Conservation (phyloP, 371 early-diverging fungal species). For the Mortierella sp. region DNA sequence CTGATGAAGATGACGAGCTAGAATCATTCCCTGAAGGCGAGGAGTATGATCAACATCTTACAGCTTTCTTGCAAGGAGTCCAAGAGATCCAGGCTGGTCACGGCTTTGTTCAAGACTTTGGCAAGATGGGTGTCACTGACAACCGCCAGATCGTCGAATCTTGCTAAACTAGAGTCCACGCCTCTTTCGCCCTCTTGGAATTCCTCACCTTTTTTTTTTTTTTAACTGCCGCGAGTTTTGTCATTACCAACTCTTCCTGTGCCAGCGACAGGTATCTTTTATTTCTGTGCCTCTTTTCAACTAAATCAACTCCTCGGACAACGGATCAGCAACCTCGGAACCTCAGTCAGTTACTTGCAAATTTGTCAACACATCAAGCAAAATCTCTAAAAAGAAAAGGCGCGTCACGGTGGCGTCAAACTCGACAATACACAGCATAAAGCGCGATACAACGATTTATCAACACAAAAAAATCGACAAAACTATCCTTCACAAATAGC, state of each 20-base stretch:
- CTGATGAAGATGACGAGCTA: conserved; percentile 36
- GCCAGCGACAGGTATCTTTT: neutral
- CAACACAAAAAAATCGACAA: conserved; percentile 7
- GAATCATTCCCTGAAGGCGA: conserved; percentile 45
- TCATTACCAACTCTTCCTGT: neutral
- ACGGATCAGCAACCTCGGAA: neutral
- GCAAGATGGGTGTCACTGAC: conserved; percentile 35
- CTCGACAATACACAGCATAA: neutral
- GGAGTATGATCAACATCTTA: conserved; percentile 46
- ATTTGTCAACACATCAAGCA: neutral
- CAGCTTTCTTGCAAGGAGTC: conserved; percentile 41
- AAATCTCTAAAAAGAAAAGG: neutral
- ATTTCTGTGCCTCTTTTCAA: neutral
- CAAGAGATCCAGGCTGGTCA: conserved; percentile 33
- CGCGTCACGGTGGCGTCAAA: neutral
- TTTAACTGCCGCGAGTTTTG: neutral
- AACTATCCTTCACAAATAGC: neutral
- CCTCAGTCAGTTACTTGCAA: no score
- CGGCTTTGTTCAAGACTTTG: conserved; percentile 30
- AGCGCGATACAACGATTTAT: neutral
- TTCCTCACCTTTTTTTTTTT: conserved; percentile 1
- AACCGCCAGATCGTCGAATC: conserved; percentile 33
- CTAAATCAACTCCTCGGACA: neutral
- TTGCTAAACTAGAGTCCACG: conserved; percentile 20
- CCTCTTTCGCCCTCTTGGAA: neutral